These are phyloP conservation scores for Cystofilobasidium capitatum DNA, from an alignment of 768 basidiomycete species.

Conservation along the genomic window DNA sequence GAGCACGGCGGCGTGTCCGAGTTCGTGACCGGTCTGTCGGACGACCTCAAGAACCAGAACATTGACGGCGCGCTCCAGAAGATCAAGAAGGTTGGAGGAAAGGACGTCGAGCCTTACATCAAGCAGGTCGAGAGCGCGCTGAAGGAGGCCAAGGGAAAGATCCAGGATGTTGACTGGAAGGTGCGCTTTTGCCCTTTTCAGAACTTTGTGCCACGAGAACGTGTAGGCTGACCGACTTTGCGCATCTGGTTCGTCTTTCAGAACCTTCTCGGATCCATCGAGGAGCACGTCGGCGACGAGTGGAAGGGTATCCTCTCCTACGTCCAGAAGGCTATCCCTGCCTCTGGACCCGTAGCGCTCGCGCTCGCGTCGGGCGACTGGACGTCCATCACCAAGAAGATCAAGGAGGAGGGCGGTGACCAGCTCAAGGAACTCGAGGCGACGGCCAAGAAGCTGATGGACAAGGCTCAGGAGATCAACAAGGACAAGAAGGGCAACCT, in stretches of 20 bases:
- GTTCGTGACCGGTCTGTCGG: constrained; percentile 30
- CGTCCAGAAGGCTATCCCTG: constrained; percentile 28
- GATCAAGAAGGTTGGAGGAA: constrained; percentile 36
- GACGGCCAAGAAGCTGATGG: constrained; percentile 35
- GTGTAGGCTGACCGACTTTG: too few species aligned
- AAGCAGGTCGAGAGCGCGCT: constrained; percentile 36
- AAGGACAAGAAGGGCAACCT: constrained; percentile 37
- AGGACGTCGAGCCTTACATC: constrained; percentile 36
- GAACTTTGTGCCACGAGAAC: neutral
- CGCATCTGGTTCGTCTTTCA: too few species aligned
- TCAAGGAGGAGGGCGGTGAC: constrained; percentile 36
- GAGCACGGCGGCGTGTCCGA: constrained; percentile 34
- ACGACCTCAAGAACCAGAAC: constrained; percentile 35
- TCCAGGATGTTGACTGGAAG: constrained; percentile 37
- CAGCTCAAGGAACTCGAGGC: constrained; percentile 36
- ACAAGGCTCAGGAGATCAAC: constrained; percentile 34
- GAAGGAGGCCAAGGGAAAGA: constrained; percentile 36
- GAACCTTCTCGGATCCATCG: constrained; percentile 32
- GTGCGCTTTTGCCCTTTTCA: neutral
- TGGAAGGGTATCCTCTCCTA: constrained; percentile 34
- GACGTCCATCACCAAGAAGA: constrained; percentile 33
- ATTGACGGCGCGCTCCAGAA: constrained; percentile 34
- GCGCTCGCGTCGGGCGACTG: constrained; percentile 31
- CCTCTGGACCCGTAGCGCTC: constrained; percentile 17
- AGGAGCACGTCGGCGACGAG: constrained; percentile 34